Evolutionary conservation across 2,329 filamentous ascomycete species (phyloP), one percentile per base, ranked within the genome.

Genomic region (Sphaerulina vaccinii): DNA sequence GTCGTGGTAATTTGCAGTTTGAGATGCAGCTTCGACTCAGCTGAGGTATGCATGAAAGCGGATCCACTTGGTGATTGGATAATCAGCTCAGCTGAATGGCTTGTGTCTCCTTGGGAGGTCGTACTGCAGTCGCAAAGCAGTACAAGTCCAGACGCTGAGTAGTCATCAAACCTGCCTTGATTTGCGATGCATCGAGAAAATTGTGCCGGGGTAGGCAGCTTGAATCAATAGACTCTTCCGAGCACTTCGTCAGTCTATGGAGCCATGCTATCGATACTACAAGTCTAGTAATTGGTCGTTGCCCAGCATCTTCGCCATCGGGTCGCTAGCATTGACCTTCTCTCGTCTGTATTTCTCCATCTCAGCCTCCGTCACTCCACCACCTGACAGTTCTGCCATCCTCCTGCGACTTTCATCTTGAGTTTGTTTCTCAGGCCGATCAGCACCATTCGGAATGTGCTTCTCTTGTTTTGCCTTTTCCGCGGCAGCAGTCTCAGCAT

Each of bases 301-400:
- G 19, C 87, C 87, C 39, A 95, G 70, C 61, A 89, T 82, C 5
- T 83, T 84, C 1, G 89, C 88, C 91, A 96, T 96, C 0, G 91
- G 91, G 73, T 96, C 91, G 57, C 89, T 81, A 1, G 85, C 83
- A 22, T 82, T 83, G 45, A 83, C 81, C 58, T 85, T 79, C 68
- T 90, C 91, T 60, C 83, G 81, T 62, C 90, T 82, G 69, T 95
- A 96, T 54, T 86, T 84, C 52, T 96, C 91, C 74, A 96, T 80
- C 60, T 96, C 90, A 50, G 87, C 87, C 65, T 95, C 89, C 0
- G 85, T 85, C 10, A 93, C 79, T 5, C 27, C 27, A 1, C 86
- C 88, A 18, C 82, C 82, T 62, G 86, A 83, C 79, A 95, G 85
- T 66, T 95, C 88, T 49, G 88, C 83, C 23, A 89, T 73, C 1